These are phyloP conservation scores for Rehmannia glutinosa DNA, from an alignment of 257 asterid genomes.

Conservation along the genomic window DNA sequence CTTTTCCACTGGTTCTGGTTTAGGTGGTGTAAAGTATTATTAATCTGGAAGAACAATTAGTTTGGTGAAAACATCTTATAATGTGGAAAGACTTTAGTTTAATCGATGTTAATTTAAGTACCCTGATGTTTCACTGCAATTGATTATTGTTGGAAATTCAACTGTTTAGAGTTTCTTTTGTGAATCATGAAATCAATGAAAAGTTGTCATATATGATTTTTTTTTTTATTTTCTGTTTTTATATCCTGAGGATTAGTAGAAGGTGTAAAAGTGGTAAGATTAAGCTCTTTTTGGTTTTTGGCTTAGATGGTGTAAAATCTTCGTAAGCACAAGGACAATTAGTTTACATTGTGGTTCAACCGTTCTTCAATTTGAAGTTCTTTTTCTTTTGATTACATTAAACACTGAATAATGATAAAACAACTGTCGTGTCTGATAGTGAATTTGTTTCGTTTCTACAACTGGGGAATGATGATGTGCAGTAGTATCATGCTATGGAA, in stretches of 20 bases:
- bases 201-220: not conserved
- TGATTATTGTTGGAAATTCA: not conserved
- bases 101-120: not conserved
- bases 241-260: not conserved
- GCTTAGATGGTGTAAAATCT: not conserved
- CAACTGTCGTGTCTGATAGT: not conserved
- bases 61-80: not conserved
- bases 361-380: not conserved
- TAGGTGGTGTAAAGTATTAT: constrained; percentile 9
- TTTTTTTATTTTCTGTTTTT: not conserved
- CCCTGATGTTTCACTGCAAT: not conserved
- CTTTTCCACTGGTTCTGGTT: not conserved
- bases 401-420: not conserved
- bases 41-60: not conserved
- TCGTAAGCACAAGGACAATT: not conserved
- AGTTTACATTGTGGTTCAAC: not conserved
- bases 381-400: not conserved
- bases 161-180: not conserved
- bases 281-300: not conserved
- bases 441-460: not conserved
- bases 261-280: not conserved
- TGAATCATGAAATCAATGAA: not conserved
- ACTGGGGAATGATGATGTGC: not conserved
- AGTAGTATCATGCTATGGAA: constrained; percentile 5
- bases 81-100: not conserved